Evolutionary conservation across 2,329 filamentous ascomycete species (phyloP), one percentile per base, ranked within the genome.

Genomic region (Alternaria viburni): DNA sequence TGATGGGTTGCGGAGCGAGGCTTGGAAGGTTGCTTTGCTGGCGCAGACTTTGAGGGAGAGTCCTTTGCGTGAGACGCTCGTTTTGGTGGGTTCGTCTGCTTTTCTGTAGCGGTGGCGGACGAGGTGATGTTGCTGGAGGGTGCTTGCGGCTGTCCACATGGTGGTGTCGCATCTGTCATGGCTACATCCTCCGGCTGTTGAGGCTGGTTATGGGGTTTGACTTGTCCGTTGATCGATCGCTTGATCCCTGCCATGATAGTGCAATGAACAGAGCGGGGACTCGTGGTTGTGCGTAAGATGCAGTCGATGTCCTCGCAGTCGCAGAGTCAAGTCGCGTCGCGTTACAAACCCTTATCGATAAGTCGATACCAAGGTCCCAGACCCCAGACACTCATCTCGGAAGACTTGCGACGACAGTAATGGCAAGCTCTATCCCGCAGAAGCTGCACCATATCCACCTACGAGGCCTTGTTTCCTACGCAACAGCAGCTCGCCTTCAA

Each of bases 401-500:
- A 43, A 54, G 47, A 46, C 41, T 11, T 25, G 25, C 50, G 46
- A 61, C 62, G 30, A 43, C 49, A 50, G 54, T 15, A 50, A 62
- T 68, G 63, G 55, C 62, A 21, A 54, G 66, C 70, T 67, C 74
- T 65, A 86, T 87, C 85, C 81, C 81, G 70, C 83, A 88, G 9
- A 57, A 44, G 70, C 83, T 90, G 71, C 83, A 84, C n/a, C 89
- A 91, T 77, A 82, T 91, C 65, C 87, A 87, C 71, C 80, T 91
- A 60, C 85, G 83, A 5, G 75, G 79, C 64, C 79, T 86, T 57
- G 85, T 85, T 11, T 81, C 85, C 47, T 91, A 91, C 74, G 73
- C 78, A 13, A 82, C 82, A 21, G 87, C 87, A 58, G 82, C 87
- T 44, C 69, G 71, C 25, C 79, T 91, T 58, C 89, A 91, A 81